A percentile compares a stretch with the other conserved stretches of the same genome.
These are phyloP conservation scores for Phytophthora pseudosyringae DNA, from an alignment of 352 stramenopile genomes.

Conservation along the genomic window DNA sequence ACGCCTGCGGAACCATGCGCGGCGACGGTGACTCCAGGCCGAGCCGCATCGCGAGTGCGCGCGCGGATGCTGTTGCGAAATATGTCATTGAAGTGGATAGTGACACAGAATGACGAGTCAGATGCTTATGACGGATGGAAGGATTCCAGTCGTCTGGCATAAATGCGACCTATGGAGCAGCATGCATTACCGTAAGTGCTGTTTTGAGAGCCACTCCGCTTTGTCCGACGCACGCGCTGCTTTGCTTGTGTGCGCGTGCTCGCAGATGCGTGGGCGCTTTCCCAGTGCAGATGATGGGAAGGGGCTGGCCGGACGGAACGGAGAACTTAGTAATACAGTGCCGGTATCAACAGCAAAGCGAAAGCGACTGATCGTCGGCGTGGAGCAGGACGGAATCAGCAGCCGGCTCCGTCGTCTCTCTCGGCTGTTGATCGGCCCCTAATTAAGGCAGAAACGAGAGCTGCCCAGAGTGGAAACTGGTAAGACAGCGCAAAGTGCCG, in stretches of 20 bases:
- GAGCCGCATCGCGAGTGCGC: constrained; percentile 29
- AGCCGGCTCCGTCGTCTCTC: constrained; percentile 1
- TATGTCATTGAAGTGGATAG: constrained; percentile 26
- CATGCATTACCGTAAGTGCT: too few relatives aligned
- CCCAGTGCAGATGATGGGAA: constrained; percentile 15
- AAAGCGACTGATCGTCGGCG: constrained; percentile 9
- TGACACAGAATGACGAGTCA: constrained; percentile 9
- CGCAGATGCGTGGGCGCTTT: background rate
- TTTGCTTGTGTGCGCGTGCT: background rate
- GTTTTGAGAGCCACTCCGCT: background rate
- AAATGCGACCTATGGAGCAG: too few relatives aligned
- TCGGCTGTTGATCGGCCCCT: constrained; percentile 16
- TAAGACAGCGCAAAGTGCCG: constrained; percentile 10
- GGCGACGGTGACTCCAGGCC: constrained; percentile 19
- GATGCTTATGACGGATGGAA: constrained; percentile 7
- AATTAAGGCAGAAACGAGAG: constrained; percentile 27
- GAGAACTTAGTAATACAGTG: constrained; percentile 8
- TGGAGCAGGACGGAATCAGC: constrained; percentile 15
- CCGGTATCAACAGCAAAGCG: constrained; percentile 13
- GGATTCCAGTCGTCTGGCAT: background rate
- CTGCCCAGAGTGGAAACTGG: constrained; percentile 3
- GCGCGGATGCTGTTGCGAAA: background rate
- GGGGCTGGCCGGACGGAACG: constrained; percentile 5
- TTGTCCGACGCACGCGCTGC: constrained; percentile 15
- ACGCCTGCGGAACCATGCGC: constrained; percentile 8